A percentile compares a stretch with the other conserved stretches of the same genome.
phyloP scores from a whole-genome alignment of 169 alveolate genomes.

The Theileria sp. region DNA sequence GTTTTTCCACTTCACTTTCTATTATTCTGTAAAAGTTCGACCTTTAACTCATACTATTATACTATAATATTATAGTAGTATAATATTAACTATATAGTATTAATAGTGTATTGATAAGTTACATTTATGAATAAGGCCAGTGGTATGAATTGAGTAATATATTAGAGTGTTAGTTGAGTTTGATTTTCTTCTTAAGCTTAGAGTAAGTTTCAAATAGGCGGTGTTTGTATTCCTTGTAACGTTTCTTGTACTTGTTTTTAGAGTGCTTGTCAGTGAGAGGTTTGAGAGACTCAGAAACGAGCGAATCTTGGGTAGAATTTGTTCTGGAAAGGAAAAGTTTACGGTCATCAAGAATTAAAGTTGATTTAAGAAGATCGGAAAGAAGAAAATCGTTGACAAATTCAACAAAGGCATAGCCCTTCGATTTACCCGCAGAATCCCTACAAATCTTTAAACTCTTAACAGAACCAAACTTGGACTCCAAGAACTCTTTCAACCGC shows the following conservation, averaged over 20 bases:
- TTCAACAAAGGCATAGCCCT: conserved; percentile 62
- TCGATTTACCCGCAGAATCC: conserved; percentile 52
- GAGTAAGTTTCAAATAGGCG: neutral
- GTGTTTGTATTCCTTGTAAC: neutral
- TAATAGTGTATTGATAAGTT: neutral
- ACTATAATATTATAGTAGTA: neutral
- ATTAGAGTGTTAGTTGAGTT: conserved; percentile 1
- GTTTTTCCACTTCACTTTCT: too few relatives aligned
- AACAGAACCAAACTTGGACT: conserved; percentile 37
- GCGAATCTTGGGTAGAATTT: neutral
- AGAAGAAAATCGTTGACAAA: conserved; percentile 59
- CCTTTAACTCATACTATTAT: too few relatives aligned
- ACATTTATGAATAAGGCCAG: neutral
- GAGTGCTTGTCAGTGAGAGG: neutral
- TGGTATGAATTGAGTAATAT: neutral
- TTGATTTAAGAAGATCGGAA: conserved; percentile 36
- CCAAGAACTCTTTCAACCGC: conserved; percentile 48
- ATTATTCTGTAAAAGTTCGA: neutral
- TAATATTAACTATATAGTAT: neutral
- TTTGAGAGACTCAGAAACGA: neutral
- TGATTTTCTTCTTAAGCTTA: conserved; percentile 12
- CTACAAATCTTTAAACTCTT: conserved; percentile 45
- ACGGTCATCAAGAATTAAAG: conserved; percentile 52
- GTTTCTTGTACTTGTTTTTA: neutral
- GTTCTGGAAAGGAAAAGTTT: conserved; percentile 50